Evolutionary conservation across 2,329 filamentous ascomycete genomes (phyloP).

Genomic region (Fusarium illudens): DNA sequence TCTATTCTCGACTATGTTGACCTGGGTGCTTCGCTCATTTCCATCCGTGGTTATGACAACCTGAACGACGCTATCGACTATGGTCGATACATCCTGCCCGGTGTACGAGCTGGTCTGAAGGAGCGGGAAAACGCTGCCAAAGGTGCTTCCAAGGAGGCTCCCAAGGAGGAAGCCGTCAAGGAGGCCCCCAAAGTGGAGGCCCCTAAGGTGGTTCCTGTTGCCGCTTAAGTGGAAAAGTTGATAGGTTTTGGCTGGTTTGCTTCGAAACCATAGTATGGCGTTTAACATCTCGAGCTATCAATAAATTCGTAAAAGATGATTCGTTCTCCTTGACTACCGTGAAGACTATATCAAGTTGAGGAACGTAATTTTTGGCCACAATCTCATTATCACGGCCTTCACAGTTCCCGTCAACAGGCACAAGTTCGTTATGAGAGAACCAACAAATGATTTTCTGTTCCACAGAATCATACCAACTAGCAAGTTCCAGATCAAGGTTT

Average conservation of each 20-base stretch:
- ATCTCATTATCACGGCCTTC: neutral
- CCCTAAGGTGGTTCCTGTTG: neutral
- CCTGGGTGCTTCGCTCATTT: constrained; percentile 64
- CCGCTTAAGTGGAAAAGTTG: neutral
- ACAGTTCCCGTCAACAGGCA: neutral
- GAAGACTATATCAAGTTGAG: neutral
- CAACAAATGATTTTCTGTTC: too few relatives aligned
- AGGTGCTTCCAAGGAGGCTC: neutral
- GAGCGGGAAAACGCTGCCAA: constrained; percentile 36
- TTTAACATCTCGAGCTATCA: neutral
- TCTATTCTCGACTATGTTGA: constrained; percentile 66
- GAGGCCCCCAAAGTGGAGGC: neutral
- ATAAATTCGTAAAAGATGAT: neutral
- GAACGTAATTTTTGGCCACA: neutral
- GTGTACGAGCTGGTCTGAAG: constrained; percentile 52
- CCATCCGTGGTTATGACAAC: constrained; percentile 69
- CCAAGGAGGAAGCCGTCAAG: neutral
- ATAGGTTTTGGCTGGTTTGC: neutral
- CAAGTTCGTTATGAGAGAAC: too few relatives aligned
- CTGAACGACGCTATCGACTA: constrained; percentile 68
- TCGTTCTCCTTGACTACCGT: neutral
- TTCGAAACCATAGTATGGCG: constrained; percentile 1
- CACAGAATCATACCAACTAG: too few relatives aligned
- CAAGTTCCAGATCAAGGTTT: too few relatives aligned
- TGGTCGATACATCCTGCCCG: constrained; percentile 63